These are phyloP conservation scores for Vitis rotundifolia DNA, from an alignment of 164 flowering plant genomes.

Conservation along the genomic window DNA sequence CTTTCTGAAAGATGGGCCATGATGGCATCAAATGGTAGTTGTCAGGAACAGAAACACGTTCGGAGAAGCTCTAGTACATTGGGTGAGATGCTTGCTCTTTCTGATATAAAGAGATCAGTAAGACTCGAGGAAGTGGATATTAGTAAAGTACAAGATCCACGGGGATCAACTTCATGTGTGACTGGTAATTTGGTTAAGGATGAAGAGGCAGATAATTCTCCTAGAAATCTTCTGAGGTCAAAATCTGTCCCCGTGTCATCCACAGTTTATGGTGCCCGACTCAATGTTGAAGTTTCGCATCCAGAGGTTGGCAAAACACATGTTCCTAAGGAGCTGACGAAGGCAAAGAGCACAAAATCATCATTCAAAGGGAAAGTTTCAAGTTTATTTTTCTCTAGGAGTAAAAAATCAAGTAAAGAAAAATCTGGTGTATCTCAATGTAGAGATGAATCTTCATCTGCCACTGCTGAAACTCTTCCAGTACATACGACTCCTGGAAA, in stretches of 20 bases:
- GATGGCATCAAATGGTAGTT: constrained; percentile 62
- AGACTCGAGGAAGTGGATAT: constrained; percentile 31
- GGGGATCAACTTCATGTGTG: constrained; percentile 32
- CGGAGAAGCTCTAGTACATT: constrained; percentile 83
- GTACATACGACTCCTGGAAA: constrained; percentile 13
- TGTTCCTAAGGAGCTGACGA: constrained; percentile 40
- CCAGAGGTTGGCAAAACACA: constrained; percentile 32
- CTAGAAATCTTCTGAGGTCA: constrained; percentile 67
- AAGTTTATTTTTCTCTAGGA: constrained; percentile 82
- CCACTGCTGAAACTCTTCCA: constrained; percentile 20
- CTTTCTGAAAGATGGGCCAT: constrained; percentile 96
- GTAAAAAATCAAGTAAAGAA: constrained; percentile 63
- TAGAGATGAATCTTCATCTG: constrained; percentile 23
- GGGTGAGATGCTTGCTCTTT: constrained; percentile 97
- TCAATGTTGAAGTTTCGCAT: constrained; percentile 42
- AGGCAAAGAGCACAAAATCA: constrained; percentile 57
- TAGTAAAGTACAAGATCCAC: constrained; percentile 40
- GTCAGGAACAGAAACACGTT: constrained; percentile 58
- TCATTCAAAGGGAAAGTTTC: constrained; percentile 82
- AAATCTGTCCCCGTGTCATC: constrained; percentile 88
- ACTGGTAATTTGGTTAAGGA: constrained; percentile 26
- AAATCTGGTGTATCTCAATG: constrained; percentile 31
- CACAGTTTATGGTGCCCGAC: constrained; percentile 43
- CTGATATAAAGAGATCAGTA: constrained; percentile 51
- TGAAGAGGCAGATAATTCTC: constrained; percentile 41